Percentiles rank a stretch among this genome's conserved stretches.
Evolutionary conservation across 768 basidiomycete species (phyloP).

Genomic region (Phlebiopsis flavidoalba): DNA sequence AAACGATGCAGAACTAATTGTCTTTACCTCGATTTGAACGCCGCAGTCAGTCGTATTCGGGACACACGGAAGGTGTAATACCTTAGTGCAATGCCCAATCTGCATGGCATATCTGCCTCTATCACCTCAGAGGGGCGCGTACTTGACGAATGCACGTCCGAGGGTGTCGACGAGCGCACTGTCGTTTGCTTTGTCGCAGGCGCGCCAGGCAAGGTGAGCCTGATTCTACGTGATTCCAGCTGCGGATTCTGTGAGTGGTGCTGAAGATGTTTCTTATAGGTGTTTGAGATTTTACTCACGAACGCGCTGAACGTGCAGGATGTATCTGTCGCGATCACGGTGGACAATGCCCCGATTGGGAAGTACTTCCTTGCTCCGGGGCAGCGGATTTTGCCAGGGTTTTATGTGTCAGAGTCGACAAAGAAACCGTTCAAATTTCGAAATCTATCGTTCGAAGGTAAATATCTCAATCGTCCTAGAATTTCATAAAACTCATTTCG

Average conservation of each 20-base stretch:
- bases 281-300: neutral
- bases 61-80: too few relatives aligned
- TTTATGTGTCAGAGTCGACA: neutral
- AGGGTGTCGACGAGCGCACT: neutral
- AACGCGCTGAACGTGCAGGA: constrained; percentile 2
- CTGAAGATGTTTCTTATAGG: neutral
- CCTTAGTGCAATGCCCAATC: neutral
- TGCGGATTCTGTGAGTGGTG: too few relatives aligned
- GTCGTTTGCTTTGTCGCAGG: constrained; percentile 4
- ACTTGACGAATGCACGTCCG: neutral
- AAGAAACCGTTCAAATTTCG: constrained; percentile 5
- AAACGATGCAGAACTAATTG: too few relatives aligned
- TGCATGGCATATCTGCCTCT: neutral
- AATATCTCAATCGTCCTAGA: neutral
- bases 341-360: constrained; percentile 1
- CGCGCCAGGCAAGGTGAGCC: constrained; percentile 2
- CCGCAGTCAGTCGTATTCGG: too few relatives aligned
- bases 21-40: too few relatives aligned
- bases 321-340: neutral
- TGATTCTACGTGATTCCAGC: neutral
- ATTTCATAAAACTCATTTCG: neutral
- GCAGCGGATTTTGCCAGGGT: constrained; percentile 1
- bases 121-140: neutral
- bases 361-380: constrained; percentile 5
- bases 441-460: neutral